Conservation (phyloP, 352 stramenopile genomes). For the Pythium oligandrum region DNA sequence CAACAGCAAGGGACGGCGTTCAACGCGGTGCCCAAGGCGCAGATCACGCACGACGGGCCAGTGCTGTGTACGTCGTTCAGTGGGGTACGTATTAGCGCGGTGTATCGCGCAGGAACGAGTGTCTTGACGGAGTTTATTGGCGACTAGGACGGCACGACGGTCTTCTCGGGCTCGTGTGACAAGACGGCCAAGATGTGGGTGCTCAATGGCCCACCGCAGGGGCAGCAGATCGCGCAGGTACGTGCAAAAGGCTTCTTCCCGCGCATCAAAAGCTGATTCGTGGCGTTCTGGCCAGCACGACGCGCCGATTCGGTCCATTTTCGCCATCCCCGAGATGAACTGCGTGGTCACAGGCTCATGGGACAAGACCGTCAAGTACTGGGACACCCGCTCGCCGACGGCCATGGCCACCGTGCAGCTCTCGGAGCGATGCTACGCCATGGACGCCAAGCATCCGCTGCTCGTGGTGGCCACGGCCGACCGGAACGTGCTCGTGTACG, state of each 20-base stretch:
- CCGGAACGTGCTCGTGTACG: slow-evolving; percentile 85
- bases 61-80: slow-evolving; percentile 92
- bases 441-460: slow-evolving; percentile 92
- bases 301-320: slow-evolving; percentile 87
- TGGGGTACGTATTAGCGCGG: slow-evolving; percentile 28
- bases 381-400: slow-evolving; percentile 90
- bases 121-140: not conserved
- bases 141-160: slow-evolving; percentile 82
- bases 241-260: not conserved
- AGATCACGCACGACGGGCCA: slow-evolving; percentile 85
- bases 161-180: slow-evolving; percentile 92
- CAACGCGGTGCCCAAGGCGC: slow-evolving; percentile 72
- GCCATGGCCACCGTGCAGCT: slow-evolving; percentile 88
- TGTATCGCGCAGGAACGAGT: not conserved
- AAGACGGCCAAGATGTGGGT: slow-evolving; percentile 96
- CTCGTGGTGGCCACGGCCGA: slow-evolving; percentile 94
- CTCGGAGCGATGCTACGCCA: slow-evolving; percentile 91
- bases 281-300: slow-evolving; percentile 62
- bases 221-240: slow-evolving; percentile 81
- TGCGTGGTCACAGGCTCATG: slow-evolving; percentile 93
- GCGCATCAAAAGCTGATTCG: no score
- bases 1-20: slow-evolving; percentile 68
- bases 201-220: slow-evolving; percentile 68
- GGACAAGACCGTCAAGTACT: slow-evolving; percentile 96
- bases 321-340: slow-evolving; percentile 77